A percentile compares a stretch with the other conserved stretches of the same genome.
phyloP scores from a whole-genome alignment of 1,284 basidiomycete genomes.

The Bondarzewia mesenterica region DNA sequence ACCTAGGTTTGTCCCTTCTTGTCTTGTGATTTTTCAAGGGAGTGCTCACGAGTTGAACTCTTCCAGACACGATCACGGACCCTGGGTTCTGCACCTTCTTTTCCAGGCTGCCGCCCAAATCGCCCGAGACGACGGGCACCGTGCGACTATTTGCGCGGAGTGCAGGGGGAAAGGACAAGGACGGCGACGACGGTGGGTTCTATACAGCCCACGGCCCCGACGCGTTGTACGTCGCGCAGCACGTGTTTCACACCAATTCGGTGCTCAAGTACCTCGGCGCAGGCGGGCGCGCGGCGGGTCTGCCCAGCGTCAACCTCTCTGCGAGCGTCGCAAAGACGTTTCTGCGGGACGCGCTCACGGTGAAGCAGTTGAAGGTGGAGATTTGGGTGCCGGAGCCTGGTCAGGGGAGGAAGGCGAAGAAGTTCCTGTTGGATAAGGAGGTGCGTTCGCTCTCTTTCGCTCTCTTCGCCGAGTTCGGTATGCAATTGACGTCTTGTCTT shows the following conservation, averaged over 20 bases:
- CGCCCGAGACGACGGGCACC: constrained; percentile 58
- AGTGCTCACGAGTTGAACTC: too few species aligned
- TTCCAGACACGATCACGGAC: constrained; percentile 24
- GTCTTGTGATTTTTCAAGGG: too few species aligned
- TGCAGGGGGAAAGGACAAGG: too few species aligned
- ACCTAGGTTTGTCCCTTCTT: constrained; percentile 12
- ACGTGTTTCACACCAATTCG: constrained; percentile 81
- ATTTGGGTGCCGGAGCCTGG: constrained; percentile 78
- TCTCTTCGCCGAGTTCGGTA: constrained; percentile 5
- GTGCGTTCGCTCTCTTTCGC: constrained; percentile 28
- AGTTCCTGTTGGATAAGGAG: constrained; percentile 76
- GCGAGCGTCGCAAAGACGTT: constrained; percentile 80
- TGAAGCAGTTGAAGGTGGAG: constrained; percentile 89
- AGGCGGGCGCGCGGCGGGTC: constrained; percentile 45
- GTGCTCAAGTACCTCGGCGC: constrained; percentile 78
- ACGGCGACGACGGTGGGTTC: constrained; percentile 57
- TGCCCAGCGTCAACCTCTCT: constrained; percentile 79
- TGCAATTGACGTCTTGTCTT: constrained; percentile 3
- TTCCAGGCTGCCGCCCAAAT: constrained; percentile 53
- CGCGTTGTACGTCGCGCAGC: constrained; percentile 79
- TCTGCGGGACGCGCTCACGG: constrained; percentile 85
- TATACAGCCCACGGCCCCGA: constrained; percentile 88
- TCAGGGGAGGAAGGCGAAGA: constrained; percentile 65
- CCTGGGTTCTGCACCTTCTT: constrained; percentile 77
- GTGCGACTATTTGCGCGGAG: constrained; percentile 80